Evolutionary conservation across 1,284 basidiomycete species (phyloP).

Genomic region (Cryptococcus wingfieldii): DNA sequence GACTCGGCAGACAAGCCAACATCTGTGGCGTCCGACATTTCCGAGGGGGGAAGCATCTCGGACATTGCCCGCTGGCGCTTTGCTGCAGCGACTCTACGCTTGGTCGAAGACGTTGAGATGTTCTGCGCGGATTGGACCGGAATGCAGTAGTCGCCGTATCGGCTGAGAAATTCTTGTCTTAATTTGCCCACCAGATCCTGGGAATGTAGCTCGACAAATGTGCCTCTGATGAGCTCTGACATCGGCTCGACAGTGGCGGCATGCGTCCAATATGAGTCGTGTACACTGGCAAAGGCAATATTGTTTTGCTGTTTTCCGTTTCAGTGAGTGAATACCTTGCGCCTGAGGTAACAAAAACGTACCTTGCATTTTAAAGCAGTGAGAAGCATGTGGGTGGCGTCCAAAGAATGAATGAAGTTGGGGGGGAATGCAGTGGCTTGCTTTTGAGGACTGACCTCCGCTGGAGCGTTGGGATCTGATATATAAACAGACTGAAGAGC

Average conservation of each 20-base stretch:
- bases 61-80: constrained; percentile 16
- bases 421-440: constrained; percentile 97
- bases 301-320: constrained; percentile 55
- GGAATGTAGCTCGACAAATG: constrained; percentile 87
- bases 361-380: constrained; percentile 88
- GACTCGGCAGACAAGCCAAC: background rate
- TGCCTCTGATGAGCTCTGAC: constrained; percentile 84
- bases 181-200: constrained; percentile 68
- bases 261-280: constrained; percentile 99
- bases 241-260: constrained; percentile 82
- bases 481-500: constrained; percentile 89
- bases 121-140: constrained; percentile 53
- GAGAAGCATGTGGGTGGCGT: constrained; percentile 98
- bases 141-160: constrained; percentile 71
- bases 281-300: constrained; percentile 88
- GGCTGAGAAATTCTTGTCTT: constrained; percentile 62
- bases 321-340: background rate
- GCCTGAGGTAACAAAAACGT: constrained; percentile 33
- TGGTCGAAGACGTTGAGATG: constrained; percentile 10
- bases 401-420: constrained; percentile 96
- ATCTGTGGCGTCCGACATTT: constrained; percentile 26
- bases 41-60: constrained; percentile 18
- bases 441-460: constrained; percentile 78
- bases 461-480: constrained; percentile 74
- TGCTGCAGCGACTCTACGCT: constrained; percentile 9